Percentiles rank a stretch among this genome's conserved stretches.
phyloP scores from a whole-genome alignment of 305 asterid species.

The Fraxinus sp. region DNA sequence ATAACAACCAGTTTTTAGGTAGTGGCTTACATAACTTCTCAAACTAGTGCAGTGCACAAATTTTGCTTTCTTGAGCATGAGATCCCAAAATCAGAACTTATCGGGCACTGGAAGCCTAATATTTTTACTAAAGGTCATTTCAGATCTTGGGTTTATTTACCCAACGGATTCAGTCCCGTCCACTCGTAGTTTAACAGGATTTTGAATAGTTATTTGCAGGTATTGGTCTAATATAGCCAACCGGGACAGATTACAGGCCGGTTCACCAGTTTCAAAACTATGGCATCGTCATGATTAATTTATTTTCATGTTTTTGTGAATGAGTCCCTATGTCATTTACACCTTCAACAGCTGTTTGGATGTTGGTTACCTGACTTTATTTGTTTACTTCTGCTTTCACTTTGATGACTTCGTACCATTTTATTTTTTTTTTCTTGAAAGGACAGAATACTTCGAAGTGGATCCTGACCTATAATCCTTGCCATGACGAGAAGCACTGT shows the following conservation, averaged over 20 bases:
- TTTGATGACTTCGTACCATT: background rate
- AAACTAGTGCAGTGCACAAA: background rate
- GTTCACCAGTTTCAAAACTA: background rate
- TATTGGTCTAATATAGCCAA: background rate
- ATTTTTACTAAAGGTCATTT: background rate
- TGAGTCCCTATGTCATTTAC: background rate
- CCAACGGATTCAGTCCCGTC: background rate
- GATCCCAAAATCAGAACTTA: background rate
- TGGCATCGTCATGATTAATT: background rate
- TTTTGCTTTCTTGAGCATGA: background rate
- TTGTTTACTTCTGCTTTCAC: background rate
- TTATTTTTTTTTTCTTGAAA: background rate
- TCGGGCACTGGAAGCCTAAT: background rate
- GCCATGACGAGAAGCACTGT: background rate
- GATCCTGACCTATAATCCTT: background rate
- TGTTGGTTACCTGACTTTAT: background rate
- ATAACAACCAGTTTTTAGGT: background rate
- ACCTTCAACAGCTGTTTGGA: background rate
- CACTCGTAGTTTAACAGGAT: background rate
- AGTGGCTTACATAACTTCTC: background rate
- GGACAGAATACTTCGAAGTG: background rate
- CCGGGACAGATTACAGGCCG: background rate
- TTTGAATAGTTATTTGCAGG: background rate
- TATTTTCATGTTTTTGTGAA: background rate
- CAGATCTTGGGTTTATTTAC: background rate